Base-by-base conservation (phyloP, 1,284 basidiomycete genomes). In the Neolentinus lepideus region DNA sequence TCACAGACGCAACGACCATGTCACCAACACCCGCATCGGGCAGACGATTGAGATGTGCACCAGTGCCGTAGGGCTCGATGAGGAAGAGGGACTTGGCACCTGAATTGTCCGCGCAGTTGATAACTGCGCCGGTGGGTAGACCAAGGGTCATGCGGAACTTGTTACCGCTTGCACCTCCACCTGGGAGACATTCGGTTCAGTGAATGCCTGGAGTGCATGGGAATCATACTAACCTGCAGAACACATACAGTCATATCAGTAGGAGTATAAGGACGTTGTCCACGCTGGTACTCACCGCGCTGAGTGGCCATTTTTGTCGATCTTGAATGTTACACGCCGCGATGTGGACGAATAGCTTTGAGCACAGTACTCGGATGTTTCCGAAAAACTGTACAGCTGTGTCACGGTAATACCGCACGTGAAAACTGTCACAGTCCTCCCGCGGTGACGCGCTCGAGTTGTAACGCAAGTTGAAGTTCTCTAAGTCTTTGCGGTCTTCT, bases 21-120 rank as follows among this genome's bases (percentile, higher is more conserved):
- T 97, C 94, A 67, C 96, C 96, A 61, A 97, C 94, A 79, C 94
- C 90, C 66, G 96, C 95, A 73, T 97, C 96, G 62, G 96, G 96
- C 61, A 99, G 84, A 77, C 97, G 85, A 86, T 99, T 98, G 56
- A 99, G 84, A 71, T 90, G 93, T 60, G 97, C 91, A 76, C 96
- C 97, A 72, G 91, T 92, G 59, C 95, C 93, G 71, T 83, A 90
- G 54, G 94, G 91, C 71, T 94, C 90, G 66, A 96, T 95, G 67
- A 96, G 71, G 76, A 79, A 96, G 61, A 97, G 83, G 63, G 90
- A 94, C 82, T 98, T 99, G 65, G 96, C 96, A 65, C 97, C 97
- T 66, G 92, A 94, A 89, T 99, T 99, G 83, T 99, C 96, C 58
- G 95, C 95, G 77, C 96, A 99, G 78, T 99, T 99, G 75, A 99